Base-by-base conservation (phyloP, 805 yeast genomes). In the Isabelozyma rhagii region DNA sequence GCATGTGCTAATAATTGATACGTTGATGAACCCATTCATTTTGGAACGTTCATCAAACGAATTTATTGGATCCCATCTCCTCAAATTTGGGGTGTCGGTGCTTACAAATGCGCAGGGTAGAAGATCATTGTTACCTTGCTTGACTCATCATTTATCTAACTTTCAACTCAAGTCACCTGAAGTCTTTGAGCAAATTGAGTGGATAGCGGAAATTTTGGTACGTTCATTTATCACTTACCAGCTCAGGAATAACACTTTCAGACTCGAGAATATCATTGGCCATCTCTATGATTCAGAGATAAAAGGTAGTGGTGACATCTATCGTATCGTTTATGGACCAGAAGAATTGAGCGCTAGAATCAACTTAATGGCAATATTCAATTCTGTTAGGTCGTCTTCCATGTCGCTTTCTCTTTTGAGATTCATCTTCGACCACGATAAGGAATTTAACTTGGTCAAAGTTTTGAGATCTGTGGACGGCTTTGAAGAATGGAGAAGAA, bases 381-480 rank as follows among this genome's bases (percentile, higher is more conserved):
- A 75, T 4, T 61, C 75, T 1, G 50, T 59, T 14, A 62, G 58
- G 25, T 50, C 70, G 1, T 28, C 58, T 0, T 48, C 44, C 1
- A 71, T 72, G 60, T 74, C 73, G 0, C 44, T 47, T 9, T 43
- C 49, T 0, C 48, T 79, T 3, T 64, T 78, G 58, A 55, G 64
- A 1, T 68, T 52, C 50, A 65, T 82, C 15, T 50, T 80, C 13
- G 64, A 64, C 0, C 64, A 72, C 29, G 71, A 71, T 10, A 62
- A 59, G 4, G 61, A 63, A 7, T 76, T 73, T 54, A 71, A 74
- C 39, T 61, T 87, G 3, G 66, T 83, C 39, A 57, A 61, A 1
- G 85, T 87, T 2, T 57, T 68, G 29, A 82, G 78, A 58, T 73
- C 80, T 41, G 79, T 82, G 0, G 94, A 88, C 59, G 87, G 89